Evolutionary conservation across 345 rosid species (phyloP).

Genomic region (Acer negundo): DNA sequence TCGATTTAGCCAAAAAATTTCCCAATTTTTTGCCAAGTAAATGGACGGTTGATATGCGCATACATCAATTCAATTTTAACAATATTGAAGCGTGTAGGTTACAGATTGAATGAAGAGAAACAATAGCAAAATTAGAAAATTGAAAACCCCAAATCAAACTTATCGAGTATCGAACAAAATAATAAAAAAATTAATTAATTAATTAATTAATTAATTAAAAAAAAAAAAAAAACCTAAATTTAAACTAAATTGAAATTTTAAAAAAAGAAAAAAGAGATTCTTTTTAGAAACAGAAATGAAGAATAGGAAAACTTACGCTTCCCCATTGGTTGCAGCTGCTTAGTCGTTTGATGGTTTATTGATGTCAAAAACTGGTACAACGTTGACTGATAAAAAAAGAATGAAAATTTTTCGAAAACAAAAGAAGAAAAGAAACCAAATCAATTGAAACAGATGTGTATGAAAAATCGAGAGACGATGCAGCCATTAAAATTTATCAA

Average conservation of each 20-base stretch:
- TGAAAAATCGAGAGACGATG: slow-evolving; percentile 40
- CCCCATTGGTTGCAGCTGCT: slow-evolving; percentile 56
- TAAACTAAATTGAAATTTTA: not conserved
- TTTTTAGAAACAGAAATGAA: not conserved
- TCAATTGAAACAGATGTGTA: slow-evolving; percentile 26
- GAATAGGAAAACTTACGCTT: slow-evolving; percentile 52
- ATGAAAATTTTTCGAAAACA: slow-evolving; percentile 22
- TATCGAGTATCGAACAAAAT: not conserved
- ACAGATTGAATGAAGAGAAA: not conserved
- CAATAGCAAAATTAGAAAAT: not conserved
- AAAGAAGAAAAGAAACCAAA: slow-evolving; percentile 30
- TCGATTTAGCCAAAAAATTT: not conserved
- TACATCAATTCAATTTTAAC: not conserved
- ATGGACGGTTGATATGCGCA: not conserved
- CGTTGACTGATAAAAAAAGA: slow-evolving; percentile 43
- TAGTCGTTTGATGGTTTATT: not conserved
- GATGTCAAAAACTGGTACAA: slow-evolving; percentile 33
- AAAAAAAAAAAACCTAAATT: slow-evolving; percentile 3
- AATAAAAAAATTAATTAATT: too few species aligned
- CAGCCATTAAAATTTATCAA: slow-evolving; percentile 57
- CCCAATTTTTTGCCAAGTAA: too few species aligned
- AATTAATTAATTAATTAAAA: too few species aligned
- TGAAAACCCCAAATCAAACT: not conserved
- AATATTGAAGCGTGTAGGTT: not conserved
- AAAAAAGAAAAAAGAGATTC: not conserved